phyloP scores from a whole-genome alignment of 306 rosid species.

The Gastrolobium villosum region DNA sequence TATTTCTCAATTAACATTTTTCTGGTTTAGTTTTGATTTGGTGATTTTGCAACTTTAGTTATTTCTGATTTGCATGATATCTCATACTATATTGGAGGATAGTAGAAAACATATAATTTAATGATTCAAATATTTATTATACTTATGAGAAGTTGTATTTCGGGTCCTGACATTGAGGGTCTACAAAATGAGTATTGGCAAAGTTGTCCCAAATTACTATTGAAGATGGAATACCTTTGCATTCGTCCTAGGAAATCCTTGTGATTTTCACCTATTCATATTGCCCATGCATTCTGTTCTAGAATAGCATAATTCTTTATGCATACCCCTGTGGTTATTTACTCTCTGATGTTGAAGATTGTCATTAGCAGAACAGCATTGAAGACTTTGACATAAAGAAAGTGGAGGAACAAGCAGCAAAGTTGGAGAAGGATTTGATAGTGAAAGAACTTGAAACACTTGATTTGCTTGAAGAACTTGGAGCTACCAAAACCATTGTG shows the following conservation, averaged over 20 bases:
- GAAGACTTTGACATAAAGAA: slow-evolving; percentile 86
- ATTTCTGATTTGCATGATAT: not conserved
- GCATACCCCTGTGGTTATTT: slow-evolving; percentile 21
- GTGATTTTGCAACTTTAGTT: not conserved
- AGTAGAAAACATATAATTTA: not conserved
- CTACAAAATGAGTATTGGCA: not conserved
- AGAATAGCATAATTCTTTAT: slow-evolving; percentile 8
- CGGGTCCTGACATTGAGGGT: not conserved
- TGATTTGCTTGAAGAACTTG: slow-evolving; percentile 92
- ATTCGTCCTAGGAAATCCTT: slow-evolving; percentile 12
- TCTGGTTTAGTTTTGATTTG: slow-evolving; percentile 18
- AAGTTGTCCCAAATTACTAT: not conserved
- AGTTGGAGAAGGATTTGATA: slow-evolving; percentile 95
- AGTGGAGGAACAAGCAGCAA: slow-evolving; percentile 91
- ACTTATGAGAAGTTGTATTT: not conserved
- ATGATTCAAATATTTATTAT: not conserved
- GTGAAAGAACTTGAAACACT: slow-evolving; percentile 96
- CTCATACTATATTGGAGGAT: not conserved
- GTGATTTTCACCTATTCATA: slow-evolving; percentile 4
- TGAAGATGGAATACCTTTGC: not conserved
- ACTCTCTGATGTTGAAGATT: slow-evolving; percentile 50
- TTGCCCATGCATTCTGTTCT: slow-evolving; percentile 6
- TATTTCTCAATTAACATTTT: slow-evolving; percentile 4
- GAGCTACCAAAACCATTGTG: slow-evolving; percentile 82
- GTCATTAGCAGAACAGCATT: slow-evolving; percentile 63